phyloP scores from a whole-genome alignment of 371 early-diverging fungal species.

The Chytridium lagenaria region DNA sequence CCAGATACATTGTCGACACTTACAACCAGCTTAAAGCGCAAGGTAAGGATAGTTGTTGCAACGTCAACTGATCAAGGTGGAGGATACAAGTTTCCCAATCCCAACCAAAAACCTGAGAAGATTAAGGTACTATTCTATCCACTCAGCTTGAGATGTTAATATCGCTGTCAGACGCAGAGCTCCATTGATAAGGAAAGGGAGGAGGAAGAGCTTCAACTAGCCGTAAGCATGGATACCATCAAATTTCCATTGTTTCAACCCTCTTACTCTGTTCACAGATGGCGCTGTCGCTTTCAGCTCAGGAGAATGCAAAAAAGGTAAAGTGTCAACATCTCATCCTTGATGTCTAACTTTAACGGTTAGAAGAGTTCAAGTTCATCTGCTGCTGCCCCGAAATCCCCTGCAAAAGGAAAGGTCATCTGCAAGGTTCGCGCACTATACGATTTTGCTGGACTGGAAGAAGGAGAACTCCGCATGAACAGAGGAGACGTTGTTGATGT shows the following conservation, averaged over 20 bases:
- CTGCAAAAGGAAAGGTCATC: slow-evolving; percentile 45
- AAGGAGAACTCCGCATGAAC: slow-evolving; percentile 81
- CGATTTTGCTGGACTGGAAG: slow-evolving; percentile 82
- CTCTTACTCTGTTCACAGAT: slow-evolving; percentile 46
- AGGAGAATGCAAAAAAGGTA: slow-evolving; percentile 27
- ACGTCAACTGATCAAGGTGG: slow-evolving; percentile 8
- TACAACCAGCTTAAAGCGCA: slow-evolving; percentile 71
- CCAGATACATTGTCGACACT: slow-evolving; percentile 80
- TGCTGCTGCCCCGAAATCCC: slow-evolving; percentile 25
- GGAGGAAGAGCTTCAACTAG: slow-evolving; percentile 89
- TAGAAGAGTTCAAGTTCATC: no score
- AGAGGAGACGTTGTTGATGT: slow-evolving; percentile 83
- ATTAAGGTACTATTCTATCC: slow-evolving; percentile 52
- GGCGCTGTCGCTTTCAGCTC: slow-evolving; percentile 81
- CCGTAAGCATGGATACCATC: slow-evolving; percentile 49
- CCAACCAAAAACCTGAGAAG: slow-evolving; percentile 63
- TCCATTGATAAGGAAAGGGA: slow-evolving; percentile 78
- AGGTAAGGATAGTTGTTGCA: slow-evolving; percentile 30
- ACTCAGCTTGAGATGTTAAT: background rate
- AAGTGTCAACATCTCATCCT: background rate
- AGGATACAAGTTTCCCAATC: slow-evolving; percentile 78
- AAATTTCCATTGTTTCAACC: no score
- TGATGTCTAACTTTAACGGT: background rate
- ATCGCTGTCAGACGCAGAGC: slow-evolving; percentile 46
- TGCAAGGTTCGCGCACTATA: slow-evolving; percentile 83